Base-by-base conservation (phyloP, 2,329 filamentous ascomycete species). In the Penicillium sp. region DNA sequence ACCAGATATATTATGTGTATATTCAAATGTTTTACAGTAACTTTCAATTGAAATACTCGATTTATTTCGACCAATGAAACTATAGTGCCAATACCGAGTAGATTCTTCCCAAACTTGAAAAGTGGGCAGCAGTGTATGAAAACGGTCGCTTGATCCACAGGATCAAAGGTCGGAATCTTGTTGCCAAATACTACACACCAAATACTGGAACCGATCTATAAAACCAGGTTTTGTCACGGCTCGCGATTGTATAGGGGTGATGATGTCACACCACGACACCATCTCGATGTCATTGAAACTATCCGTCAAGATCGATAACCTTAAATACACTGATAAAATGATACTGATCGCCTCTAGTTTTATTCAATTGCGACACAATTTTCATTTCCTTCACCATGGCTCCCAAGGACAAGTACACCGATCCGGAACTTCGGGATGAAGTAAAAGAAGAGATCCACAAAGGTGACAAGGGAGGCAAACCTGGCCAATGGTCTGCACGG, bases 401-500 rank as follows among this genome's bases (percentile, higher is more conserved):
- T 45, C 70, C 76, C 3, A 77, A 76, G 57, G 76, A 79, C 56
- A 81, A 81, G 50, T 81, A 81, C 60, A 78, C 73, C 39, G 75
- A 80, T 55, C 78, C 78, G 1, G 65, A 80, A 53, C 73, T 81
- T 13, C 72, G 78, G 22, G 74, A 80, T 45, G 62, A 80, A 59
- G 69, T 80, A 58, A 80, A 81, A 64, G 70, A 80, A 53, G 78
- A 81, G 58, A 72, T 81, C 46, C 72, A 81, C 46, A 60, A 74
- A 4, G 60, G 73, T 44, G 78, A 79, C 59, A 81, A 81, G 59
- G 79, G 78, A 37, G 78, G 78, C 10, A 74, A 74, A 33, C 78
- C 79, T 14, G 78, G 79, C 2, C 77, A 81, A 71, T 81, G 79
- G 79, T 78, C 77, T 46, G 79, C 79, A 3, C 70, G 78, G 27